Evolutionary conservation across 495 filamentous ascomycete genomes (phyloP), one percentile per base, ranked within the genome.

Genomic region (Oleoguttula mirabilis): DNA sequence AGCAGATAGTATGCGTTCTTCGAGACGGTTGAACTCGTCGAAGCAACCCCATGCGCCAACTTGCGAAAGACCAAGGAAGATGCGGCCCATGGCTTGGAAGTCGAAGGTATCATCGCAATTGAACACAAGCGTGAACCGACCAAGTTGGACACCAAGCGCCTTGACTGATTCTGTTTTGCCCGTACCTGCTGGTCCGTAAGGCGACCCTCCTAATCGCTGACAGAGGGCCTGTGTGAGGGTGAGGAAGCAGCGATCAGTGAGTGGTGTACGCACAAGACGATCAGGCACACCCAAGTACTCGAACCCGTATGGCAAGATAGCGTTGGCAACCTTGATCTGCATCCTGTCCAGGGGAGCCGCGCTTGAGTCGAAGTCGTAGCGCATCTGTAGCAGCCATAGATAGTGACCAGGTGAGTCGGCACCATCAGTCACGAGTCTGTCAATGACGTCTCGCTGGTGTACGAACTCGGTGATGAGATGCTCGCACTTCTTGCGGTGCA

Each of bases 21-120:
- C 90, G 12, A 99, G 65, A 69, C 90, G 80, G 60, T 99, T 99
- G 70, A 99, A 99, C 64, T 99, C 90, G 57, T 99, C 90, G 59
- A 99, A 99, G 64, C 90, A 99, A 59, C 90, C 90, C 90, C 90
- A 99, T 11, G 90, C 90, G 56, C 90, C 90, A 45, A 99, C 90
- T 60, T 96, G 92, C 59, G 92, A 99, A 47, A 99, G 94, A 71
- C 90, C 90, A 22, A 99, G 75, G 70, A 99, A 96, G 55, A 99
- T 99, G 47, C 90, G 83, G 4, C 90, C 90, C 90, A 99, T 99
- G 24, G 90, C 90, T 57, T 99, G 90, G 69, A 94, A 96, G 63
- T 99, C 90, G 55, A 99, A 99, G 0, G 88, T 96, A 60, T 96
- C 90, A 55, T 99, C 90, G 63, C 90, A 99, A 60, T 88, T 94